Percentiles rank a stretch among this genome's conserved stretches.
Conservation (phyloP, 345 rosid genomes). For the Leavenworthia alabamica region DNA sequence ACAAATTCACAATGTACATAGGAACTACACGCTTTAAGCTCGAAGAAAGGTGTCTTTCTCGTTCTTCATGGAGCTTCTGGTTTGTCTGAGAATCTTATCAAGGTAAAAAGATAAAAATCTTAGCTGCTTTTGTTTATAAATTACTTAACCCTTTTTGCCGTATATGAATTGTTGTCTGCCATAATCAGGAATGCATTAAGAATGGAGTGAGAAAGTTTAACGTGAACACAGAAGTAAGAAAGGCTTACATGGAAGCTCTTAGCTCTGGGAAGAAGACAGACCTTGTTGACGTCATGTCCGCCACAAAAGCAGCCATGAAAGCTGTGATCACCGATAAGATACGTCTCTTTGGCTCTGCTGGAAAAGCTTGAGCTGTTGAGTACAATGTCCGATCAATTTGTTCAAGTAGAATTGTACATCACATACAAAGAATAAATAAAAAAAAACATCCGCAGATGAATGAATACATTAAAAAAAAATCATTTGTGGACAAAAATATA, state of each 20-base stretch:
- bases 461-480: background rate
- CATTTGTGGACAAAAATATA: background rate
- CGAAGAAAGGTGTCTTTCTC: conserved; percentile 70
- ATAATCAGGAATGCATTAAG: conserved; percentile 56
- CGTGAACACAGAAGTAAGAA: conserved; percentile 83
- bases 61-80: conserved; percentile 99
- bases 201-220: conserved; percentile 83
- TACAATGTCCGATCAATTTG: background rate
- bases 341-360: conserved; percentile 77
- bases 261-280: conserved; percentile 45
- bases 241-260: conserved; percentile 71
- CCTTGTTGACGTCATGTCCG: conserved; percentile 65
- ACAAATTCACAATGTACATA: conserved; percentile 19
- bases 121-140: too few species aligned
- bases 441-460: background rate
- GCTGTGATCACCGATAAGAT: conserved; percentile 73
- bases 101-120: too few species aligned
- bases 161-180: background rate
- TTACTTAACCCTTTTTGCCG: background rate
- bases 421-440: background rate
- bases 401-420: conserved; percentile 4
- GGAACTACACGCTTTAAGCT: conserved; percentile 59
- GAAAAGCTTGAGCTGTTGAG: conserved; percentile 51
- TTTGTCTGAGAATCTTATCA: conserved; percentile 55
- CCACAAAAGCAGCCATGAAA: conserved; percentile 79